Conservation (phyloP, 306 rosid genomes). For the barrel medic (Medicago truncatula) region MtrunA17r5.0-ANR NC_053044.1:31324501-31325000, state of each 20-base stretch:
- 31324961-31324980: neutral
- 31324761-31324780: neutral
- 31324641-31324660: neutral
- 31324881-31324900: neutral
- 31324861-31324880: too few species aligned
- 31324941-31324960: slow-evolving; percentile 46
- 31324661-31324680: neutral
- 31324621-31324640: neutral
- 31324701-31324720: neutral
- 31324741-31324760: slow-evolving; percentile 1
- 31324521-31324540: too few species aligned
- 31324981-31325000: neutral
- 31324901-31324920: neutral
- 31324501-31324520: too few species aligned
- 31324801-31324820: neutral
- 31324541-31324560: too few species aligned
- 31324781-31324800: neutral
- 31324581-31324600: too few species aligned
- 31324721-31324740: slow-evolving; percentile 19
- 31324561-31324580: too few species aligned
- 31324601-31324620: too few species aligned
- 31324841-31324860: slow-evolving; percentile 3
- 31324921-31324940: slow-evolving; percentile 33
- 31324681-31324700: neutral
- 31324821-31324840: neutral